Percentiles rank a stretch among this genome's conserved stretches.
phyloP scores from a whole-genome alignment of 2,329 filamentous ascomycete species.

The Colletotrichum theobromicola region DNA sequence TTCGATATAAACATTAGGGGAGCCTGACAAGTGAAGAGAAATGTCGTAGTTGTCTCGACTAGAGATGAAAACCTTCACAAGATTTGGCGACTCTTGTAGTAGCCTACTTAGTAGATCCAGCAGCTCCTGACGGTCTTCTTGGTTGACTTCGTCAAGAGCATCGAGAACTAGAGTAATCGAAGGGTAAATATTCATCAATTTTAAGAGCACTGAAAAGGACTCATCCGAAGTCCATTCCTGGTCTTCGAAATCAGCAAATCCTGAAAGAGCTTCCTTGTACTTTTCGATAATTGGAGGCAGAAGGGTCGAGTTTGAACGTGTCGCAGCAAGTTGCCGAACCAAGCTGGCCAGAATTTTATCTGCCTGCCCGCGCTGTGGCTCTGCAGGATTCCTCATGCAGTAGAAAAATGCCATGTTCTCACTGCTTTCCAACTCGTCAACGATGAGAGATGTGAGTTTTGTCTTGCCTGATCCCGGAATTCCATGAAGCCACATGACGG shows the following conservation, averaged over 20 bases:
- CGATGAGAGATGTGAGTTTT: neutral
- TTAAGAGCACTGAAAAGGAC: neutral
- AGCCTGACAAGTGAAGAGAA: neutral
- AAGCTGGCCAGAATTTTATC: neutral
- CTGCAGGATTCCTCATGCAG: neutral
- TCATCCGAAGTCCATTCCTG: neutral
- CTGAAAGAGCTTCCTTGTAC: neutral
- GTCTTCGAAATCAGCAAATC: neutral
- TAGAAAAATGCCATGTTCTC: neutral
- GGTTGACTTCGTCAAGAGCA: constrained; percentile 10
- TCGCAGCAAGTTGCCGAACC: neutral
- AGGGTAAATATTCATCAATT: neutral
- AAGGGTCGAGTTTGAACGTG: neutral
- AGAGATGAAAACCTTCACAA: neutral
- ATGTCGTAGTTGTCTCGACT: neutral
- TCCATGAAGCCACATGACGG: neutral
- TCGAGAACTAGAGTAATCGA: neutral
- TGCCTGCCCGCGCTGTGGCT: neutral
- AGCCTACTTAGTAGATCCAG: neutral
- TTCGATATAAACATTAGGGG: neutral
- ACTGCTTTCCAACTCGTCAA: neutral
- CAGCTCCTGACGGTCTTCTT: neutral
- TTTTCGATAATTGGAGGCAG: neutral
- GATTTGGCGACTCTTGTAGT: neutral
- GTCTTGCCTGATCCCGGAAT: neutral